Conservation (phyloP, 441 rosid species). For the Daphne laureola region DNA sequence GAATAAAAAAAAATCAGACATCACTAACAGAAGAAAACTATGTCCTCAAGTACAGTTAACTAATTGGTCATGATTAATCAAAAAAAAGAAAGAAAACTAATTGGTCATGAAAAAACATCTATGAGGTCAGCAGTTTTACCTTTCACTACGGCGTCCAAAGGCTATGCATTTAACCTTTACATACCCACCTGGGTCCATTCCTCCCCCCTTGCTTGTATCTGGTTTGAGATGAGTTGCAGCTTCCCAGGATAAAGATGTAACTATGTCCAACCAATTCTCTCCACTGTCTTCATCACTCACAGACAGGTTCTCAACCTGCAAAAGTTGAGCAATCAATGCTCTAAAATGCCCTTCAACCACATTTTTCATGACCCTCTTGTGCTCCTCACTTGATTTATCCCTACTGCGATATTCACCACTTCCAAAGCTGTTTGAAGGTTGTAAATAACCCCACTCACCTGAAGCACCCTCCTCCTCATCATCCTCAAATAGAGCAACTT, state of each 20-base stretch:
- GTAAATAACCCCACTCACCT: conserved; percentile 72
- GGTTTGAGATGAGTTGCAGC: conserved; percentile 76
- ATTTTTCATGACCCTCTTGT: conserved; percentile 48
- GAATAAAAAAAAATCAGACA: too few species aligned
- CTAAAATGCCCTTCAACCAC: conserved; percentile 74
- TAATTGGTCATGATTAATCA: too few species aligned
- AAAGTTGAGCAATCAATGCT: conserved; percentile 70
- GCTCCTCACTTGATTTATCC: conserved; percentile 49
- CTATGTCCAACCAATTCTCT: conserved; percentile 67
- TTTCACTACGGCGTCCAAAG: conserved; percentile 49
- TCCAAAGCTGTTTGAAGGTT: conserved; percentile 49
- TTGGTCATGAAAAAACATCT: conserved; percentile 1
- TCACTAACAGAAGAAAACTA: too few species aligned
- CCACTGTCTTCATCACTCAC: conserved; percentile 38
- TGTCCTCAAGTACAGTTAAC: too few species aligned
- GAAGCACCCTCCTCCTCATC: conserved; percentile 43
- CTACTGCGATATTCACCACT: conserved; percentile 41
- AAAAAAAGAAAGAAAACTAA: too few species aligned
- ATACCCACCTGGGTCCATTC: conserved; percentile 83
- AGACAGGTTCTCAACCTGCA: conserved; percentile 59
- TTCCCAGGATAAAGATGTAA: conserved; percentile 72
- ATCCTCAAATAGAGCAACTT: conserved; percentile 40
- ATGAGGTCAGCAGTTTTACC: conserved; percentile 31
- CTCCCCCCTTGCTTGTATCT: conserved; percentile 66
- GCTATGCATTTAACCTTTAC: conserved; percentile 79